These are phyloP conservation scores for Chaetothyriales sp. DNA, from an alignment of 2,329 filamentous ascomycete genomes.

Conservation along the genomic window DNA sequence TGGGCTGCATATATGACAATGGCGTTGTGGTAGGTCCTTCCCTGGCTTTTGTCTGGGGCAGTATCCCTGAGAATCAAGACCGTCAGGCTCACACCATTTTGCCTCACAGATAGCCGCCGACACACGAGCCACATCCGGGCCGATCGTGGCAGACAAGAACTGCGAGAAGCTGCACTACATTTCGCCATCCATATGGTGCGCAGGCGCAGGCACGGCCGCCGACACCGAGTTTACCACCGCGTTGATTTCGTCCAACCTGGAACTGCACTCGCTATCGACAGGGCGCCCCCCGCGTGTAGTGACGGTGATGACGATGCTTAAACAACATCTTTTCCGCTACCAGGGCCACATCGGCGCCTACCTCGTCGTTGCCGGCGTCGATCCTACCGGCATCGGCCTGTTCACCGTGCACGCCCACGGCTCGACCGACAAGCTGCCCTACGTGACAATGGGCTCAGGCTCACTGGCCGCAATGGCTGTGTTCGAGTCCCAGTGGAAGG, in stretches of 20 bases:
- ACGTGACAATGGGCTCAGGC: conserved; percentile 97
- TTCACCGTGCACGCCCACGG: conserved; percentile 99
- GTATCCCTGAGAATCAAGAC: not conserved
- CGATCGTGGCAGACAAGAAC: conserved; percentile 99
- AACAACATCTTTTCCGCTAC: conserved; percentile 97
- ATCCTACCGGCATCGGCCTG: conserved; percentile 85
- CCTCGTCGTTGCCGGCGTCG: conserved; percentile 88
- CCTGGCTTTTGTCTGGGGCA: too few species aligned
- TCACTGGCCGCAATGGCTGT: conserved; percentile 94
- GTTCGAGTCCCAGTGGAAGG: conserved; percentile 93
- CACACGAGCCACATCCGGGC: conserved; percentile 89
- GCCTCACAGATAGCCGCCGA: conserved; percentile 73
- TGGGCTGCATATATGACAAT: conserved; percentile 90
- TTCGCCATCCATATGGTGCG: conserved; percentile 96
- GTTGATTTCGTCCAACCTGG: conserved; percentile 95
- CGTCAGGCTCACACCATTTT: conserved; percentile 9
- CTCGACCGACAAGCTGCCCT: conserved; percentile 94
- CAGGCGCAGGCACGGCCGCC: conserved; percentile 89
- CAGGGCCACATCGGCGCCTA: conserved; percentile 97
- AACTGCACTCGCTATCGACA: conserved; percentile 90
- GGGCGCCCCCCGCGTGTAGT: conserved; percentile 94
- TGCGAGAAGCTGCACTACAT: conserved; percentile 99
- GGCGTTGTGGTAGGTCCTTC: conserved; percentile 65
- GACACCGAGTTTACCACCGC: conserved; percentile 98
- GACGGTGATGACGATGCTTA: conserved; percentile 98